Percentiles rank a stretch among this genome's conserved stretches.
These are phyloP conservation scores for Colletotrichum sp. DNA, from an alignment of 2,329 filamentous ascomycete genomes.

Conservation along the genomic window DNA sequence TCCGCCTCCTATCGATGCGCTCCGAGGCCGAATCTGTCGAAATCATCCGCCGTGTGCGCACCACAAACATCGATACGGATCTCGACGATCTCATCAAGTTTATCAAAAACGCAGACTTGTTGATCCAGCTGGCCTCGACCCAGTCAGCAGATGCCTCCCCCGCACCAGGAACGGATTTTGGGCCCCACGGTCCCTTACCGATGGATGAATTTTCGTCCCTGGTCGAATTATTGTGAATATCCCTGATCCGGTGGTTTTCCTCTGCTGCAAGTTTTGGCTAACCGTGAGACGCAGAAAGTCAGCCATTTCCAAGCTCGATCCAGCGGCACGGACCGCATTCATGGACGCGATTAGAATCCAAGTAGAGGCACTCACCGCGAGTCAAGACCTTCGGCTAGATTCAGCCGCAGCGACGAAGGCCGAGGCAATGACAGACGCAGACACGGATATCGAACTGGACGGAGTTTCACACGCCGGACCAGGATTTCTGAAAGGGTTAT, in stretches of 20 bases:
- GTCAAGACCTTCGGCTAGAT: not conserved
- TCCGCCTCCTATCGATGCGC: constrained; percentile 12
- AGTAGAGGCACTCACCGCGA: not conserved
- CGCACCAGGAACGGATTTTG: not conserved
- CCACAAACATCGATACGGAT: constrained; percentile 6
- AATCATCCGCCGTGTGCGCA: constrained; percentile 20
- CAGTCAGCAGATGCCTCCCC: not conserved
- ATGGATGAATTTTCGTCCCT: constrained; percentile 9
- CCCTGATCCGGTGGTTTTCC: not conserved
- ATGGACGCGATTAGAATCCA: constrained; percentile 8
- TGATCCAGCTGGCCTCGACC: constrained; percentile 12
- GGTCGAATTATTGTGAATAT: constrained; percentile 5
- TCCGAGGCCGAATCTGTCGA: constrained; percentile 20
- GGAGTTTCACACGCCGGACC: not conserved
- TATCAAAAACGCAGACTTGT: constrained; percentile 21
- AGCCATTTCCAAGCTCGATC: constrained; percentile 6
- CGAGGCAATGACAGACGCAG: not conserved
- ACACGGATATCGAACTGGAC: not conserved
- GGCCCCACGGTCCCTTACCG: not conserved
- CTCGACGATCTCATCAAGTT: constrained; percentile 18
- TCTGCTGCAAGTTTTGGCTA: not conserved
- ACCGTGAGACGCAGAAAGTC: constrained; percentile 2
- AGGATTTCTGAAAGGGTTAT: not conserved
- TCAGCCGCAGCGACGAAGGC: not conserved
- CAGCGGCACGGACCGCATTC: not conserved